phyloP scores from a whole-genome alignment of 1,284 basidiomycete species.

The Rhodotorula sp. region DNA sequence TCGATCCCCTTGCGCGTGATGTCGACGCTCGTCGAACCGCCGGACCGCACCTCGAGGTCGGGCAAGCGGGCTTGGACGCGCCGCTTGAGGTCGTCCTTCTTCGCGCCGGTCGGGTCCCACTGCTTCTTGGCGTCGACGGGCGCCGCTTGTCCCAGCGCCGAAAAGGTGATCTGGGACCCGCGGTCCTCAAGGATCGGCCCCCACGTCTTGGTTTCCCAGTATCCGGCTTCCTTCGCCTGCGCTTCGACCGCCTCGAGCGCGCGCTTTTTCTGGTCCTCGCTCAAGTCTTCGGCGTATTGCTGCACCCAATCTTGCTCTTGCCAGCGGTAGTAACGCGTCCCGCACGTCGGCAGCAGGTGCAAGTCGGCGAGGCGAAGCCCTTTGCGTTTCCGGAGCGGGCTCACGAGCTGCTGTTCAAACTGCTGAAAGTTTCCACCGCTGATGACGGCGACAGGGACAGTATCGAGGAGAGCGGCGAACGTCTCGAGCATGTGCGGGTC shows the following conservation, averaged over 20 bases:
- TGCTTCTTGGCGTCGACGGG: constrained; percentile 2
- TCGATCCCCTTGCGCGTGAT: constrained; percentile 2
- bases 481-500: constrained; percentile 1
- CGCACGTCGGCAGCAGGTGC: constrained; percentile 1
- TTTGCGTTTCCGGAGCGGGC: neutral
- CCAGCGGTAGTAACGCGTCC: neutral
- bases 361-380: neutral
- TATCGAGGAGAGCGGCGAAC: neutral
- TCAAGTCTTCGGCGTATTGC: neutral
- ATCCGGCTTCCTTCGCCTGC: constrained; percentile 1
- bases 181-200: constrained; percentile 3
- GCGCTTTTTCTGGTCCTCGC: neutral
- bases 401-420: constrained; percentile 2
- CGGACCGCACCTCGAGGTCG: neutral
- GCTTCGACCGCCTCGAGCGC: constrained; percentile 2
- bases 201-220: neutral
- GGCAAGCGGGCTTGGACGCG: neutral
- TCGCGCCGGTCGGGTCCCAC: neutral
- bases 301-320: neutral
- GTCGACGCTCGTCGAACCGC: constrained; percentile 3
- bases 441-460: constrained; percentile 3
- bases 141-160: neutral
- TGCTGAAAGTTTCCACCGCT: constrained; percentile 1
- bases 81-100: neutral
- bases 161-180: neutral